phyloP scores from a whole-genome alignment of 2,329 filamentous ascomycete species.

The Pseudocercospora crystallina region DNA sequence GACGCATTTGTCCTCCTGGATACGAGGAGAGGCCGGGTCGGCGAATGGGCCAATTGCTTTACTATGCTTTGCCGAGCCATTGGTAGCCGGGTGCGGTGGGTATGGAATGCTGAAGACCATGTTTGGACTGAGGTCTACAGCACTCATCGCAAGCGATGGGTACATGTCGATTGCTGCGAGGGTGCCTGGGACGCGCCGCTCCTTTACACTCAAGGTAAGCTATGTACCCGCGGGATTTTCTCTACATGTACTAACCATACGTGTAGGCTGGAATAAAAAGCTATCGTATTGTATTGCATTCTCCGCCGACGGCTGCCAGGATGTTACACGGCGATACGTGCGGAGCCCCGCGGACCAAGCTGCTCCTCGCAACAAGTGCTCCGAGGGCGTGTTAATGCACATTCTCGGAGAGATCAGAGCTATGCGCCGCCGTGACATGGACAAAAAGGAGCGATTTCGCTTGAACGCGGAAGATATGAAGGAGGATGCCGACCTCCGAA shows the following conservation, averaged over 20 bases:
- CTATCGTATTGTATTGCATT: slow-evolving; percentile 98
- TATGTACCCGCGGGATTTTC: background rate
- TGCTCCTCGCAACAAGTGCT: slow-evolving; percentile 72
- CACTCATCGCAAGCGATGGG: slow-evolving; percentile 87
- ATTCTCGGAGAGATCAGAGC: slow-evolving; percentile 89
- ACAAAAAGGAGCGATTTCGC: slow-evolving; percentile 79
- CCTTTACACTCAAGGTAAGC: slow-evolving; percentile 77
- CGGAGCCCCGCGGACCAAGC: slow-evolving; percentile 70
- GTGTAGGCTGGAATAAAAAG: slow-evolving; percentile 82
- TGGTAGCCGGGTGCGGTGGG: slow-evolving; percentile 88
- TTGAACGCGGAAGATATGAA: slow-evolving; percentile 76
- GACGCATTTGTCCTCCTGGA: slow-evolving; percentile 92
- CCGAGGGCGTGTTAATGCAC: slow-evolving; percentile 87
- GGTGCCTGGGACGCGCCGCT: slow-evolving; percentile 93
- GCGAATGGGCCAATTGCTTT: slow-evolving; percentile 98
- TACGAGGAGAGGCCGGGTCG: slow-evolving; percentile 79
- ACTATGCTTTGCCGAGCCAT: slow-evolving; percentile 96
- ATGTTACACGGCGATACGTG: slow-evolving; percentile 67
- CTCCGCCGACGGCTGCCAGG: slow-evolving; percentile 76
- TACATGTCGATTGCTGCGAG: slow-evolving; percentile 95
- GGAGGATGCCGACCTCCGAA: slow-evolving; percentile 73
- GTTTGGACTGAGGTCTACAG: slow-evolving; percentile 99
- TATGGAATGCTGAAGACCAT: slow-evolving; percentile 97
- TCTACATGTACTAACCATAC: slow-evolving; percentile 18
- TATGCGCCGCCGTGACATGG: slow-evolving; percentile 77